A percentile compares a stretch with the other conserved stretches of the same genome.
Conservation (phyloP, 306 rosid species). For the Carpinus viminea region DNA sequence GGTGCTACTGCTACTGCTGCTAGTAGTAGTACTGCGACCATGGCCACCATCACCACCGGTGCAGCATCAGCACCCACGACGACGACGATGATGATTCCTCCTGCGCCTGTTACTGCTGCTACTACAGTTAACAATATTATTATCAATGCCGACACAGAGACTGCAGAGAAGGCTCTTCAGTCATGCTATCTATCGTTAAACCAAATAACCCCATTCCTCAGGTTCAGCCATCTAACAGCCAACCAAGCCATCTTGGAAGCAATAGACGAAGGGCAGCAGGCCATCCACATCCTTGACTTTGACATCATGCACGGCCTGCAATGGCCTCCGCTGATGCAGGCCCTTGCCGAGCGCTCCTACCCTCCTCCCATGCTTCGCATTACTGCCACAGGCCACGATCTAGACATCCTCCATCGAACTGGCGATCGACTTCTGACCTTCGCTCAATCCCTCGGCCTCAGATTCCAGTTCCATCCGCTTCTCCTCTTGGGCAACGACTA, state of each 20-base stretch:
- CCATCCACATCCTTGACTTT: constrained; percentile 53
- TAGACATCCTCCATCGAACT: constrained; percentile 38
- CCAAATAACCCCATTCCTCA: constrained; percentile 53
- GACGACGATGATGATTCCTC: background rate
- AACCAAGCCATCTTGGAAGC: constrained; percentile 61
- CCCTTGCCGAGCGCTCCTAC: constrained; percentile 47
- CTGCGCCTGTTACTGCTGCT: background rate
- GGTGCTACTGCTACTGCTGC: background rate
- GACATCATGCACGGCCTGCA: constrained; percentile 63
- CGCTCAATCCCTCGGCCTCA: constrained; percentile 50
- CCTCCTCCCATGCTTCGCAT: constrained; percentile 52
- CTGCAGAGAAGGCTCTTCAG: constrained; percentile 20
- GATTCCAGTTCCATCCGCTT: constrained; percentile 50
- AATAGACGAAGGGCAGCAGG: constrained; percentile 32
- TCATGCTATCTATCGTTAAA: constrained; percentile 51
- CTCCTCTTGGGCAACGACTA: constrained; percentile 23
- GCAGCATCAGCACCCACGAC: constrained; percentile 1
- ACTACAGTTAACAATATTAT: background rate
- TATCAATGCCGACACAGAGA: background rate
- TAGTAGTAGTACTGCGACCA: background rate
- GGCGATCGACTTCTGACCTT: constrained; percentile 50
- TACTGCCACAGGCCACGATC: constrained; percentile 51
- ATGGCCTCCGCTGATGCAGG: constrained; percentile 69
- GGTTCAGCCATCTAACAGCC: constrained; percentile 55
- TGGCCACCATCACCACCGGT: background rate